These are phyloP conservation scores for Blastobotrys parvus DNA, from an alignment of 805 yeast genomes.

Conservation along the genomic window DNA sequence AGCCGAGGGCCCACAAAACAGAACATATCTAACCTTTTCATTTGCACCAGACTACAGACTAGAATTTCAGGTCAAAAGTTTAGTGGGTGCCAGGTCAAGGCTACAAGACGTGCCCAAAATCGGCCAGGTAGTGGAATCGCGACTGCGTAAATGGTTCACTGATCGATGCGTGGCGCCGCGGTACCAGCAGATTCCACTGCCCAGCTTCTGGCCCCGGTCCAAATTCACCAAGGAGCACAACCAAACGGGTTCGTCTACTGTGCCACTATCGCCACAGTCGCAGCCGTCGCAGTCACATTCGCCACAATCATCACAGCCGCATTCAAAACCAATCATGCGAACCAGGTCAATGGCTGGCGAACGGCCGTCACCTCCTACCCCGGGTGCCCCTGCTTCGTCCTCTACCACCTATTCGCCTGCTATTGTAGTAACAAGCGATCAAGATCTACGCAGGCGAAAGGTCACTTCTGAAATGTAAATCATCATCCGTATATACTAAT, in stretches of 20 bases:
- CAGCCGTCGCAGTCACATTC: constrained; percentile 10
- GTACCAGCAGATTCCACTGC: constrained; percentile 75
- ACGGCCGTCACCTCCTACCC: neutral
- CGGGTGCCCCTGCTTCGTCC: neutral
- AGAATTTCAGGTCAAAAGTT: constrained; percentile 79
- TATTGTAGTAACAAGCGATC: neutral
- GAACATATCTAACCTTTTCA: constrained; percentile 73
- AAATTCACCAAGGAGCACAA: constrained; percentile 16
- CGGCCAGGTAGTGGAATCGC: constrained; percentile 72
- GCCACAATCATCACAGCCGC: neutral
- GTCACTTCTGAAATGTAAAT: no score
- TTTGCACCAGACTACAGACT: constrained; percentile 86
- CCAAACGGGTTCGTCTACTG: neutral
- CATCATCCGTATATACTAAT: no score
- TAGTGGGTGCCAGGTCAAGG: constrained; percentile 88
- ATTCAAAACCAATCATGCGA: neutral
- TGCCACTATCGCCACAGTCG: neutral
- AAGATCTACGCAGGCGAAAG: neutral
- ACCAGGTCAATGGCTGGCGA: neutral
- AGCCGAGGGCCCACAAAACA: neutral
- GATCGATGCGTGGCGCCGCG: constrained; percentile 93
- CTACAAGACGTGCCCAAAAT: constrained; percentile 90
- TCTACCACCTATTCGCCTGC: neutral
- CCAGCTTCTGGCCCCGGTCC: constrained; percentile 71
- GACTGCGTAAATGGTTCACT: constrained; percentile 78